phyloP scores from a whole-genome alignment of 2,329 filamentous ascomycete genomes.

The Calonectria montana region DNA sequence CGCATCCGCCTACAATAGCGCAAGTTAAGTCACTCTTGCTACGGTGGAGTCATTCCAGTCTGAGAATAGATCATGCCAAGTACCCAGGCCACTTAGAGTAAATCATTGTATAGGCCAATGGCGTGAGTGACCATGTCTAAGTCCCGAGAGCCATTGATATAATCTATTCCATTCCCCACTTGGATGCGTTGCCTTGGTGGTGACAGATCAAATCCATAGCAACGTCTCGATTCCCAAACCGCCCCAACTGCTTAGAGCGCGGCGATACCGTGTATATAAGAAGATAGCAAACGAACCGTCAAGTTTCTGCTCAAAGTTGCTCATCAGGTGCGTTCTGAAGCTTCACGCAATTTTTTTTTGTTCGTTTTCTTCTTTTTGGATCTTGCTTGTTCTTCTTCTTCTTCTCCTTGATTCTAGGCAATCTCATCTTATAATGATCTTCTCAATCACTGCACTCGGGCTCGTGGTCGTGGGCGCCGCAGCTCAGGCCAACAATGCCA shows the following conservation, averaged over 20 bases:
- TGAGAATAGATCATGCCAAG: neutral
- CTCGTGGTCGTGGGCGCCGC: neutral
- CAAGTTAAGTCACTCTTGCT: neutral
- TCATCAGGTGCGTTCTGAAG: neutral
- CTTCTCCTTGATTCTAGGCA: neutral
- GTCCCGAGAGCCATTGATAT: neutral
- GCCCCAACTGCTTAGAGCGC: neutral
- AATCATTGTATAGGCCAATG: neutral
- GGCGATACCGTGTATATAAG: neutral
- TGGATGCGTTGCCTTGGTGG: neutral
- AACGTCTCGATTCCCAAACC: neutral
- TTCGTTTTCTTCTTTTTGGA: neutral
- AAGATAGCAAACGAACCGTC: neutral
- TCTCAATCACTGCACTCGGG: neutral
- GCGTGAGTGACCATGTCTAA: neutral
- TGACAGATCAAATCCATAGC: neutral
- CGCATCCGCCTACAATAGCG: neutral
- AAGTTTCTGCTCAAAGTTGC: neutral
- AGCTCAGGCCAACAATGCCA: neutral
- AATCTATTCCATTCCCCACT: neutral
- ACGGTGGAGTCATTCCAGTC: neutral
- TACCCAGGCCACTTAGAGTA: neutral
- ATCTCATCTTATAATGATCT: neutral
- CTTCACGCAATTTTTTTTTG: neutral
- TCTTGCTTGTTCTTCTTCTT: neutral